Percentiles rank a stretch among this genome's conserved stretches.
Evolutionary conservation across 441 rosid species (phyloP).

Genomic region (Arabidopsis hybrid): DNA sequence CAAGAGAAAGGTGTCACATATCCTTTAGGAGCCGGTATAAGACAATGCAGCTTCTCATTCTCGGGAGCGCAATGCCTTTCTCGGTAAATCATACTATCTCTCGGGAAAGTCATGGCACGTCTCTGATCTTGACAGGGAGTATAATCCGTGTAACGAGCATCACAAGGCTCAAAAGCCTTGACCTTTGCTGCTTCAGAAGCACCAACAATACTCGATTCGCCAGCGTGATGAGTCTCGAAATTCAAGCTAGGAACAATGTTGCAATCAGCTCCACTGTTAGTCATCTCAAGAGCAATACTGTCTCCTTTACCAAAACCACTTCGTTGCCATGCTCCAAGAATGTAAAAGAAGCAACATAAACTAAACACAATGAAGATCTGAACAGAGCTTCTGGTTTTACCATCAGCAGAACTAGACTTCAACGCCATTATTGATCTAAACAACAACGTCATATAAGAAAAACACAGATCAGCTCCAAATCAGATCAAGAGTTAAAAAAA

Average conservation of each 20-base stretch:
- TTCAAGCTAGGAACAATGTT: conserved; percentile 72
- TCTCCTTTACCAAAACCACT: conserved; percentile 99
- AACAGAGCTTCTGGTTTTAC: conserved; percentile 83
- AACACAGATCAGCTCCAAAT: conserved; percentile 31
- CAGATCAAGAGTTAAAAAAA: not conserved
- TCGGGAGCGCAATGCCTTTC: conserved; percentile 91
- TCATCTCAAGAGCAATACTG: conserved; percentile 85
- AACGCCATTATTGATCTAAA: conserved; percentile 66
- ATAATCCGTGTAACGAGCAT: conserved; percentile 70
- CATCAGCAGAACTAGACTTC: conserved; percentile 70
- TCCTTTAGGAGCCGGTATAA: conserved; percentile 92
- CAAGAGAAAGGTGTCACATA: conserved; percentile 95
- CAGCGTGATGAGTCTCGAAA: conserved; percentile 89
- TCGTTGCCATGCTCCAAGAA: conserved; percentile 96
- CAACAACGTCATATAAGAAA: not conserved
- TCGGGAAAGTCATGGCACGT: conserved; percentile 96
- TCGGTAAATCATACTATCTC: conserved; percentile 88
- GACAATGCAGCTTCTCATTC: conserved; percentile 75
- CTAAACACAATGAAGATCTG: conserved; percentile 82
- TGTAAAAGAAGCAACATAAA: conserved; percentile 89
- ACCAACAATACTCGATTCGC: conserved; percentile 55
- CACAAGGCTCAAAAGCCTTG: conserved; percentile 72
- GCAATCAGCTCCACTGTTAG: conserved; percentile 84
- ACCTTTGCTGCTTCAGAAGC: conserved; percentile 60
- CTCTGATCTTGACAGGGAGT: conserved; percentile 97